Base-by-base conservation (phyloP, 768 basidiomycete genomes). In the button mushroom (Agaricus bisporus) region DNA sequence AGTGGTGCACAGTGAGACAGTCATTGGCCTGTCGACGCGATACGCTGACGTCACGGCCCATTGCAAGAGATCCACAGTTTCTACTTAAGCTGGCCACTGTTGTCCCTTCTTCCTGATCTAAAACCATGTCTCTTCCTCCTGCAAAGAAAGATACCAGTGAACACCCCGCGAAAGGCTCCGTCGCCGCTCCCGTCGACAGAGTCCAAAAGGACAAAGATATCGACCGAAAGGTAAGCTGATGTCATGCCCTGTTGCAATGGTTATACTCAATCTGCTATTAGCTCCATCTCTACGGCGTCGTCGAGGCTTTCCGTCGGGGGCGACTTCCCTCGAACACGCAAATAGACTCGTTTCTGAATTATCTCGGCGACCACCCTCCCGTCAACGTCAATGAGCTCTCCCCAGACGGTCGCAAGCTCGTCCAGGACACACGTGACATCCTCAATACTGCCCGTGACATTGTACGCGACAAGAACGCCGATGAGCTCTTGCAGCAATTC, bases 401-500 rank as follows among this genome's bases (percentile, higher is more conserved):
- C 0, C 73, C 77, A 0, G 88, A 91, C 12, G 93, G 94, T 57
- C 77, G 72, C 56, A 83, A 81, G 59, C 82, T 98, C 59, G 72
- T 94, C 39, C 72, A 81, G 49, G 93, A 97, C 63, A 67, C 77
- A n/a, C 79, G 82, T 41, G 83, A 91, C 45, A 89, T 97, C 63
- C 76, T 95, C 61, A 79, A 82, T 59, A 93, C 91, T 4, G 74
- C 80, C 0, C 78, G 85, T 11, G 60, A 78, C 38, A 83, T 93
- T 54, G 82, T 95, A n/a, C 62, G 73, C 46, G 77, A 87, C 61
- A 97, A 95, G 80, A 97, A 97, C 59, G 70, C 75, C 20, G 94
- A 95, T 60, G 93, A 98, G 71, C 78, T 98, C 38, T 77, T 97
- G 66, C 95, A 98, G 69, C 86, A 89, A 61, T 95, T 95, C 60